Evolutionary conservation across 805 yeast genomes (phyloP), one percentile per base, ranked within the genome.

Genomic region (Yarrowia porcina): DNA sequence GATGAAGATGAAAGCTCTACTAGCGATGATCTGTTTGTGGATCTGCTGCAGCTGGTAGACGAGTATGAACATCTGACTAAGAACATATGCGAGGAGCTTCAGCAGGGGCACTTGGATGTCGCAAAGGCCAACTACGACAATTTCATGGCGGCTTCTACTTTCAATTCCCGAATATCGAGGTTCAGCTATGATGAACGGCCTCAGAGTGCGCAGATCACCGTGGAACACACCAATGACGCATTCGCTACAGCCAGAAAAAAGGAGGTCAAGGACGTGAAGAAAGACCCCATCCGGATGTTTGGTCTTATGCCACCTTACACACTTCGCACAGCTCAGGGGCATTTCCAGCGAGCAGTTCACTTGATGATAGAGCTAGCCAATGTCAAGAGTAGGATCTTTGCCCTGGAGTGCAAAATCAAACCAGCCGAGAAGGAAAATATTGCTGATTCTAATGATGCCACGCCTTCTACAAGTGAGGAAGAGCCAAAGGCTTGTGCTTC

Each of bases 271-370:
- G 56, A 33, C 2, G 25, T 64, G 33, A 41, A 35, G 10, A 67
- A 69, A 41, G 76, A 77, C 62, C 82, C 82, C 0, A 69, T 80
- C 10, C 63, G 73, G 36, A 82, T 80, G 76, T 80, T 83, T 70
- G 83, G 83, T 1, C 78, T 77, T 0, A 69, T 83, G 38, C 82
- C 78, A 2, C 82, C 85, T 8, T 67, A 65, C 39, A 75, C 75
- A 36, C 69, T 83, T 23, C 70, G 76, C 6, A 62, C 66, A 28
- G 73, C 82, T 1, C 83, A 80, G 67, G 44, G 23, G 0, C 66
- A 68, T 28, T 83, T 83, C 65, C 66, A 57, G 2, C 57, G 56
- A 1, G 79, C 79, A 0, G 64, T 82, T 20, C 61, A 60, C 1
- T 41, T 9, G 15, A 36, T 61, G 39, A 39, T 65, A 6, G 54